A percentile compares a stretch with the other conserved stretches of the same genome.
Conservation (phyloP, 768 basidiomycete species). For the Cystofilobasidium macerans region DNA sequence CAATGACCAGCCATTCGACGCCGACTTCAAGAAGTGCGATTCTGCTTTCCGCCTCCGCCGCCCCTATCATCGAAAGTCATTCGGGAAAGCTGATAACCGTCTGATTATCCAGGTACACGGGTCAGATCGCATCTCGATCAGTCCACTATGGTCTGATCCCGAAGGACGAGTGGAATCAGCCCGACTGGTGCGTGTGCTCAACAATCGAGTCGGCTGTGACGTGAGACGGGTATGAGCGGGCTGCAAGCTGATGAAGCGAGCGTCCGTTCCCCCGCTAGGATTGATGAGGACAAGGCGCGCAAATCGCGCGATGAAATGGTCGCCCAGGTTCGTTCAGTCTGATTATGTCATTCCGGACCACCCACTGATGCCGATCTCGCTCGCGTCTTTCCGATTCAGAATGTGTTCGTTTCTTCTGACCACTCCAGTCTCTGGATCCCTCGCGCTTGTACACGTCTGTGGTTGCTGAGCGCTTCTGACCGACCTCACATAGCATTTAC, state of each 20-base stretch:
- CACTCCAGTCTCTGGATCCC: neutral
- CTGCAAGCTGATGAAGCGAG: too few species aligned
- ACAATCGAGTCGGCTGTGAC: too few species aligned
- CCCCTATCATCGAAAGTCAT: too few species aligned
- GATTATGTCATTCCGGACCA: too few species aligned
- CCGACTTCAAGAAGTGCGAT: conserved; percentile 52
- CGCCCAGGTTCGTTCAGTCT: conserved; percentile 14
- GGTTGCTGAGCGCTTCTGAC: neutral
- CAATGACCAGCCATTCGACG: conserved; percentile 66
- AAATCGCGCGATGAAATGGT: conserved; percentile 53
- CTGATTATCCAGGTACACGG: conserved; percentile 31
- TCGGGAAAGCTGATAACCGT: too few species aligned
- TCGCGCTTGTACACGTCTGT: too few species aligned
- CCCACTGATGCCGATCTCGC: neutral
- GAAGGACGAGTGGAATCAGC: conserved; percentile 60
- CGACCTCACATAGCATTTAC: conserved; percentile 1
- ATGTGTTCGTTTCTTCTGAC: neutral
- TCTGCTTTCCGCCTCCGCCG: neutral
- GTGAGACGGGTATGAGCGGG: too few species aligned
- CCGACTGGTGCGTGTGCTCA: conserved; percentile 47
- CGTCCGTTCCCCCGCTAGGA: conserved; percentile 37
- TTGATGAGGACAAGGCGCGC: conserved; percentile 60
- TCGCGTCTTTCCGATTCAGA: neutral
- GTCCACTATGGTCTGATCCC: conserved; percentile 57
- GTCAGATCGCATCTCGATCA: conserved; percentile 50